Conservation (phyloP, 495 filamentous ascomycete species). For the Neurospora sp. region DNA sequence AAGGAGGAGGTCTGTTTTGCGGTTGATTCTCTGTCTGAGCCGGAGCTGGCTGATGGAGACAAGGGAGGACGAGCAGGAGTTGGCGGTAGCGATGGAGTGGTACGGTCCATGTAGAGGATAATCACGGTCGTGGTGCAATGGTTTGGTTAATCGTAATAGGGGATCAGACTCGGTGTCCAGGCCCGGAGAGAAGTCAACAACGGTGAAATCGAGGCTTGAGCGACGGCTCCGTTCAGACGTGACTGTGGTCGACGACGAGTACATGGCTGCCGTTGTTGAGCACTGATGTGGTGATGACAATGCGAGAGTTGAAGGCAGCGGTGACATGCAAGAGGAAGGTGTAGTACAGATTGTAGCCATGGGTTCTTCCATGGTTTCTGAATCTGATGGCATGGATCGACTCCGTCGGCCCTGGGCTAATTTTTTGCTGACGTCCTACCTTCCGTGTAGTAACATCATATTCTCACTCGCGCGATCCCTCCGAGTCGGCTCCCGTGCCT, state of each 20-base stretch:
- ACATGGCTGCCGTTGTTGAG: not conserved
- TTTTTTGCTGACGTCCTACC: not conserved
- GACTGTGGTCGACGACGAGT: not conserved
- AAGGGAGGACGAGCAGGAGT: not conserved
- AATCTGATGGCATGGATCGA: not conserved
- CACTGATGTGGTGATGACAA: not conserved
- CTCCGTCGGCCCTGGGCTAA: not conserved
- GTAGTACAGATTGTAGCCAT: not conserved
- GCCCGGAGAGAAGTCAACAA: not conserved
- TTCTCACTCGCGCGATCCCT: not conserved
- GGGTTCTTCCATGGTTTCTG: not conserved
- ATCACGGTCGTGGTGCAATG: not conserved
- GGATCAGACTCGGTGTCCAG: not conserved
- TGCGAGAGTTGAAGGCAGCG: not conserved
- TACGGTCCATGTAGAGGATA: not conserved
- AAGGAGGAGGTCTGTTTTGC: constrained; percentile 25
- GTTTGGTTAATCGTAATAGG: not conserved
- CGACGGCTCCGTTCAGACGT: not conserved
- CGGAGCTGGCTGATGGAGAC: not conserved
- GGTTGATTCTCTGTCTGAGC: constrained; percentile 11
- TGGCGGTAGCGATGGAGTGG: not conserved
- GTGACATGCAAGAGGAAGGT: not conserved
- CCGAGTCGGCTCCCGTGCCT: not conserved
- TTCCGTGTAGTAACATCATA: not conserved
- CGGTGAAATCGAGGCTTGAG: not conserved